Evolutionary conservation across 2,329 filamentous ascomycete genomes (phyloP).

Genomic region (Ceratocystis papillata): DNA sequence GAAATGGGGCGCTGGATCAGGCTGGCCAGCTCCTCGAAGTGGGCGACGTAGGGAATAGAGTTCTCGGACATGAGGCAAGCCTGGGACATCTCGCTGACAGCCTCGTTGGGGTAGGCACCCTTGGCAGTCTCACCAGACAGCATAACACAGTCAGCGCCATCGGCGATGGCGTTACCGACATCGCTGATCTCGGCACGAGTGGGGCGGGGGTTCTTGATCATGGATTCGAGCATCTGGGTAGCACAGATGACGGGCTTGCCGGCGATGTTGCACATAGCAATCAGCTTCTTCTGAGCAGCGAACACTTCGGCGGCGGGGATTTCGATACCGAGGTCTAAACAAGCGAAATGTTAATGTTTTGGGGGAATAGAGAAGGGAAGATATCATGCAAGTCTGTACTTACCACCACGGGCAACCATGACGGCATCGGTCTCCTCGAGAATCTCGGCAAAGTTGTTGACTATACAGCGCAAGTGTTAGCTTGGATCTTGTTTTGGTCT

Average conservation of each 20-base stretch:
- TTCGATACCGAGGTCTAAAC: slow-evolving; percentile 66
- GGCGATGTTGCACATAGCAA: slow-evolving; percentile 98
- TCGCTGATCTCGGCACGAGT: slow-evolving; percentile 98
- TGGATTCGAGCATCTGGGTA: slow-evolving; percentile 99
- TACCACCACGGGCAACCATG: slow-evolving; percentile 92
- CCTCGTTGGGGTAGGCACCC: slow-evolving; percentile 84
- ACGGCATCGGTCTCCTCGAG: slow-evolving; percentile 93
- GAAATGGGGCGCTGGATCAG: slow-evolving; percentile 72
- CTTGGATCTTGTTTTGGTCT: not conserved
- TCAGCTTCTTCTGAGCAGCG: slow-evolving; percentile 99
- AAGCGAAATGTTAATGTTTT: too few relatives aligned
- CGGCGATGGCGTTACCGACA: slow-evolving; percentile 90
- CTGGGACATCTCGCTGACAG: slow-evolving; percentile 96
- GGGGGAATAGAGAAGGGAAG: not conserved
- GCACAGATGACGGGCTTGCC: slow-evolving; percentile 98
- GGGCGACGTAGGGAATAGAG: slow-evolving; percentile 89
- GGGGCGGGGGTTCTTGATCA: slow-evolving; percentile 99
- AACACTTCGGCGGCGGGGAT: slow-evolving; percentile 98
- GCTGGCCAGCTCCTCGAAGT: slow-evolving; percentile 89
- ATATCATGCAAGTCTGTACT: not conserved
- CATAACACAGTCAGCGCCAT: slow-evolving; percentile 99
- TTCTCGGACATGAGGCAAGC: slow-evolving; percentile 94
- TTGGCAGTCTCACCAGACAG: slow-evolving; percentile 98
- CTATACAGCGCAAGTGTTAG: slow-evolving; percentile 22
- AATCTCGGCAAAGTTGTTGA: slow-evolving; percentile 99